A percentile compares a stretch with the other conserved stretches of the same genome.
phyloP scores from a whole-genome alignment of 371 early-diverging fungal genomes.

The Mucor indicus region DNA sequence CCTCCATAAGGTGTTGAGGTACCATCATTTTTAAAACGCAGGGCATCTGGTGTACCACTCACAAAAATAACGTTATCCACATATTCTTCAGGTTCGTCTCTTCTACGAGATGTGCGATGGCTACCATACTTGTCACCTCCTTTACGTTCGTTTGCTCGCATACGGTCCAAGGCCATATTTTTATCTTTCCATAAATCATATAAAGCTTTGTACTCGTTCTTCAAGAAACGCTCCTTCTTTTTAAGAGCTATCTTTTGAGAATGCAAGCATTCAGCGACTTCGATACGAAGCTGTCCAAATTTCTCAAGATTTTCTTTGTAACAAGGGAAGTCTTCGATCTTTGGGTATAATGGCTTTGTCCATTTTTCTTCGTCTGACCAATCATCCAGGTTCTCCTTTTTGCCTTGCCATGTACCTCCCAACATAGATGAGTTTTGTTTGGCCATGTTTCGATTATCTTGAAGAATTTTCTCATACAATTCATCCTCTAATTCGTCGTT shows the following conservation, averaged over 20 bases:
- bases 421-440: conserved; percentile 43
- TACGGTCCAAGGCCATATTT: conserved; percentile 36
- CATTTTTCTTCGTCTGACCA: conserved; percentile 44
- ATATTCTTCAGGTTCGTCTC: conserved; percentile 50
- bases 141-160: conserved; percentile 38
- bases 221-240: conserved; percentile 33
- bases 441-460: conserved; percentile 59
- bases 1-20: conserved; percentile 31
- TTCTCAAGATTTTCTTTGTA: conserved; percentile 47
- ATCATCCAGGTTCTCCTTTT: conserved; percentile 23
- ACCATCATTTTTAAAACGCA: conserved; percentile 39
- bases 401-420: conserved; percentile 34
- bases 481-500: conserved; percentile 44
- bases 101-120: conserved; percentile 27
- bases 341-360: conserved; percentile 35
- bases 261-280: conserved; percentile 21
- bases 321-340: conserved; percentile 62
- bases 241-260: conserved; percentile 15
- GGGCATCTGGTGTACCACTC: conserved; percentile 39
- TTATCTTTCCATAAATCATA: conserved; percentile 42
- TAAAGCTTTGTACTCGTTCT: conserved; percentile 33
- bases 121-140: conserved; percentile 25
- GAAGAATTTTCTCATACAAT: conserved; percentile 49
- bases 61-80: conserved; percentile 39
- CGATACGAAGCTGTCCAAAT: conserved; percentile 23